Evolutionary conservation across 2,329 filamentous ascomycete species (phyloP).

Genomic region (Fusarium marasasianum): DNA sequence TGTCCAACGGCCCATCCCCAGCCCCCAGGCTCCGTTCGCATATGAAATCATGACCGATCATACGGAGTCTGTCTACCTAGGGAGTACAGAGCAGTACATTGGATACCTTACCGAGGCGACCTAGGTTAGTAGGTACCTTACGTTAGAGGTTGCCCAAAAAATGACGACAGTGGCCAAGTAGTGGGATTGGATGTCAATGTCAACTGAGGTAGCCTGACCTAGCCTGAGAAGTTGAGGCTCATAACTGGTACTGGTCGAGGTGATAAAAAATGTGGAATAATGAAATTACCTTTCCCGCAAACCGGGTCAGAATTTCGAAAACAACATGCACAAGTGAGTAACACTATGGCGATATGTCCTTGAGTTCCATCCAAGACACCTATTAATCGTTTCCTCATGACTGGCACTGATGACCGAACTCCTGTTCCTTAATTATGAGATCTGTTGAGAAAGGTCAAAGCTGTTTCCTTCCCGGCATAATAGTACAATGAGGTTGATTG

Average conservation of each 20-base stretch:
- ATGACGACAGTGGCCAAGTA: slow-evolving; percentile 6
- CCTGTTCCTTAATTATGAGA: neutral
- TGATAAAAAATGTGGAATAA: neutral
- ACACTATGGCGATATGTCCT: neutral
- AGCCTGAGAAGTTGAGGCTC: slow-evolving; percentile 9
- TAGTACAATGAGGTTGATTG: neutral
- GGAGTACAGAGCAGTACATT: neutral
- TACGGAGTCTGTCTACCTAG: too few relatives aligned
- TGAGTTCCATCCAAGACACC: neutral
- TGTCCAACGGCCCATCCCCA: slow-evolving; percentile 4
- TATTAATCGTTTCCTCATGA: slow-evolving; percentile 4
- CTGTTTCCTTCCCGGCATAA: neutral
- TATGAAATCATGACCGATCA: neutral
- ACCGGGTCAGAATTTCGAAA: neutral
- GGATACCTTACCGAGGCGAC: neutral
- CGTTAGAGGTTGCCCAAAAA: slow-evolving; percentile 7
- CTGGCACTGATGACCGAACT: neutral
- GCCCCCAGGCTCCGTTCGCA: neutral
- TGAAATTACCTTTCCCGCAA: neutral
- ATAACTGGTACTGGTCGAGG: neutral
- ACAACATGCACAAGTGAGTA: neutral
- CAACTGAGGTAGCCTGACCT: neutral
- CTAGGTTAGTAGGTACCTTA: neutral
- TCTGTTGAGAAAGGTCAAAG: neutral
- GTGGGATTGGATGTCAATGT: neutral